Base-by-base conservation (phyloP, 441 rosid genomes). In the Dalechampia spathulata region DNA sequence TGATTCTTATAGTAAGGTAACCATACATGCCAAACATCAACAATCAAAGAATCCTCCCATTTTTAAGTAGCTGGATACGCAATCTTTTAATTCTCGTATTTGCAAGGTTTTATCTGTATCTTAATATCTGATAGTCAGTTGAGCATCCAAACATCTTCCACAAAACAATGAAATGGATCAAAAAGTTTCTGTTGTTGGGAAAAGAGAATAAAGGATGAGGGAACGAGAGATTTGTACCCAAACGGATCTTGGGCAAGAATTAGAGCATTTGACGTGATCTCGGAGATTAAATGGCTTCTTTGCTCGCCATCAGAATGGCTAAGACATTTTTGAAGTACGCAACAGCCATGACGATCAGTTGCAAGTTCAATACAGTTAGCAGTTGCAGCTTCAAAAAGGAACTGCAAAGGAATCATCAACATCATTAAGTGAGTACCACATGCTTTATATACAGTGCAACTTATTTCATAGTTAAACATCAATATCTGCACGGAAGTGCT, bases 321-420 rank as follows among this genome's bases (percentile, higher is more conserved):
- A 59, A 90, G 80, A 74, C 89, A 86, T 71, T 83, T 85, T 80
- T 90, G 95, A 65, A 84, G 87, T 17, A 86, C 91, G 55, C 90
- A 84, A 55, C 97, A 86, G 52, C 95, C 95, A 74, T 90, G 93
- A 51, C 84, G 70, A 63, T 86, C 90, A 39, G 82, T 81, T 49
- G 95, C 93, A 49, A 86, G 76, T 59, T 90, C 93, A 42, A 86
- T 71, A 70, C 89, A 84, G 64, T 86, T 76, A 45, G 75, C 61
- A 11, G 65, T 75, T 22, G 86, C 80, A 61, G 89, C 87, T 68
- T 78, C 86, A 52, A 82, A 83, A 56, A 90, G 76, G 52, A 88
- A 72, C 94, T 83, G 76, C 71, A 70, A 39, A 65, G 37, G 42
- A 59, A 58, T 61, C n/a, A n/a, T 14, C 58, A 64, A 62, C 34